phyloP scores from a whole-genome alignment of 345 rosid species.

The Heritiera fomes region DNA sequence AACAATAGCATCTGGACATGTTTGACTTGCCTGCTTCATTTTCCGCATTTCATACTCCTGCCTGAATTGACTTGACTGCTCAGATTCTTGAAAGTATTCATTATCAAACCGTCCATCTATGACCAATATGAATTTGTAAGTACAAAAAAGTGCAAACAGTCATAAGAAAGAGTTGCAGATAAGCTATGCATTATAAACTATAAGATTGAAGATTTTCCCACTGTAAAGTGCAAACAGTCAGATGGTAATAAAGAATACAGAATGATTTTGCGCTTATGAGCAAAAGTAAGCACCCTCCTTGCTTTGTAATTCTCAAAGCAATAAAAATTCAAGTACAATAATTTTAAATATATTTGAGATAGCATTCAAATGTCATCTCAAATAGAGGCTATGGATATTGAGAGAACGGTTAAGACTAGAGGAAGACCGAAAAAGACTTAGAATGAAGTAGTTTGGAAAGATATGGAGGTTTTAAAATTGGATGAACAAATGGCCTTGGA shows the following conservation, averaged over 20 bases:
- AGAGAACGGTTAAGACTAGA: too few species aligned
- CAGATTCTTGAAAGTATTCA: constrained; percentile 82
- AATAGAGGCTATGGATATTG: too few species aligned
- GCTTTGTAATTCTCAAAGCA: not conserved
- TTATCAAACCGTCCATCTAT: constrained; percentile 74
- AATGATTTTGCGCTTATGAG: not conserved
- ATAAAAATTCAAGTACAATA: not conserved
- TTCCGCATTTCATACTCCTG: constrained; percentile 94
- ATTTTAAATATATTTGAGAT: too few species aligned
- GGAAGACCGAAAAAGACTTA: too few species aligned
- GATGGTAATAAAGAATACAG: not conserved
- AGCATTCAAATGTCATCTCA: too few species aligned
- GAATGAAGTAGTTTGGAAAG: too few species aligned
- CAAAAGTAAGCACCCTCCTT: not conserved
- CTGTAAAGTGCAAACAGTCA: not conserved
- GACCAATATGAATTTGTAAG: not conserved
- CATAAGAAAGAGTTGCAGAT: not conserved
- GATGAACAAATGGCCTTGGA: too few species aligned
- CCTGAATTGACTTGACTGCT: constrained; percentile 71
- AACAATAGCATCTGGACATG: not conserved
- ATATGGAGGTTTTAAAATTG: too few species aligned
- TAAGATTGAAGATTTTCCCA: not conserved
- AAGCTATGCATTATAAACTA: not conserved
- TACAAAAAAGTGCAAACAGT: not conserved
- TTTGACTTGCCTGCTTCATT: constrained; percentile 66